Percentiles rank a stretch among this genome's conserved stretches.
phyloP scores from a whole-genome alignment of 345 rosid species.

The Bruguiera sexangula region DNA sequence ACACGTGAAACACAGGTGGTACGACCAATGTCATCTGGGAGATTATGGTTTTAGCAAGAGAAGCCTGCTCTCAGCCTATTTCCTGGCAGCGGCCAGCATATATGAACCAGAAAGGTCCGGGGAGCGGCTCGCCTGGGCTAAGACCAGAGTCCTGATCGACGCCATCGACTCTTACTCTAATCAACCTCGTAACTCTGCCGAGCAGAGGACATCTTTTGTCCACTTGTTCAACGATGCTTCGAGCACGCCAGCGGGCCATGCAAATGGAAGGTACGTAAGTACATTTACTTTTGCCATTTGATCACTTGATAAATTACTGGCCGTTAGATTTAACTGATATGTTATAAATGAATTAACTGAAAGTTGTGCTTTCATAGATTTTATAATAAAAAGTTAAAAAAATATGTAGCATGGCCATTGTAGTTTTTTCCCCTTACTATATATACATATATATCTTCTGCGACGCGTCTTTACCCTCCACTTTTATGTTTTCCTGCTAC shows the following conservation, averaged over 20 bases:
- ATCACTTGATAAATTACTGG: no score
- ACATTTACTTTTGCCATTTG: not conserved
- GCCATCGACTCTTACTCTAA: slow-evolving; percentile 34
- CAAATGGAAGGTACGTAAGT: slow-evolving; percentile 37
- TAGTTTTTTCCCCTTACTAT: not conserved
- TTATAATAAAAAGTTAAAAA: no score
- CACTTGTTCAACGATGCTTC: slow-evolving; percentile 34
- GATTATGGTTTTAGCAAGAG: slow-evolving; percentile 44
- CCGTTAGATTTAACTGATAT: no score
- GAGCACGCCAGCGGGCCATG: slow-evolving; percentile 15
- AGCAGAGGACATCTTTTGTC: slow-evolving; percentile 43
- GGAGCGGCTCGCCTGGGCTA: slow-evolving; percentile 79
- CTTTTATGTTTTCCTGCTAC: no score
- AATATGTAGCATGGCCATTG: not conserved
- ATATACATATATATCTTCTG: no score
- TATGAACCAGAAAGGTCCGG: slow-evolving; percentile 63
- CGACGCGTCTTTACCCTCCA: no score
- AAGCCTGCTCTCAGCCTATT: slow-evolving; percentile 50
- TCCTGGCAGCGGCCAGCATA: slow-evolving; percentile 65
- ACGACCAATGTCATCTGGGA: slow-evolving; percentile 36
- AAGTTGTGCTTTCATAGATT: no score
- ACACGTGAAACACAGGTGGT: slow-evolving; percentile 51
- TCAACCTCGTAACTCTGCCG: slow-evolving; percentile 15
- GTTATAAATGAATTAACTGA: no score
- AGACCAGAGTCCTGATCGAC: slow-evolving; percentile 49